phyloP scores from a whole-genome alignment of 2,329 filamentous ascomycete species.

The Alternaria sp. region DNA sequence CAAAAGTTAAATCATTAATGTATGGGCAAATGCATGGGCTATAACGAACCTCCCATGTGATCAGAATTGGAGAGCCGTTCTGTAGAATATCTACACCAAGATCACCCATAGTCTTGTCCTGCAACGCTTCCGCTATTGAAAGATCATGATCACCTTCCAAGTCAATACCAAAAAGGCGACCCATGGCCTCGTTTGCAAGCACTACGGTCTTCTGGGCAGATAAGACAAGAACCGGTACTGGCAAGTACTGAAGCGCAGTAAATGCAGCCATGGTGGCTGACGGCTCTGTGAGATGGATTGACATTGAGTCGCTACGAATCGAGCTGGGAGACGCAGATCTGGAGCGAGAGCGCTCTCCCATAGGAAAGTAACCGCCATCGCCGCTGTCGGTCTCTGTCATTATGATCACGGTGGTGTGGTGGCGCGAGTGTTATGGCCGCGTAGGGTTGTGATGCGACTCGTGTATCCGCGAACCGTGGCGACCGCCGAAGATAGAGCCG shows the following conservation, averaged over 20 bases:
- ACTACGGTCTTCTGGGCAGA: constrained; percentile 72
- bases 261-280: constrained; percentile 40
- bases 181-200: constrained; percentile 78
- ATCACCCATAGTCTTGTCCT: constrained; percentile 70
- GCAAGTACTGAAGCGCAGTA: constrained; percentile 73
- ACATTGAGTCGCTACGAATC: constrained; percentile 41
- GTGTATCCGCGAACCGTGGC: background rate
- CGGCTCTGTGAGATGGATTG: constrained; percentile 37
- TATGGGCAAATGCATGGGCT: background rate
- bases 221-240: constrained; percentile 73
- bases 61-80: constrained; percentile 62
- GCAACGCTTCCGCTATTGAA: constrained; percentile 64
- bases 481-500: background rate
- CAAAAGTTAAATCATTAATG: constrained; percentile 12
- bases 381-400: constrained; percentile 27
- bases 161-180: constrained; percentile 68
- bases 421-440: constrained; percentile 1
- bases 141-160: constrained; percentile 50
- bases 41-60: constrained; percentile 56
- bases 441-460: background rate
- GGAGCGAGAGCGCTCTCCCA: constrained; percentile 24
- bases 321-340: constrained; percentile 36
- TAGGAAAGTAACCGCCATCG: constrained; percentile 40
- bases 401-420: constrained; percentile 11
- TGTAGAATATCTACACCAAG: constrained; percentile 77